Base-by-base conservation (phyloP, 2,329 filamentous ascomycete species). In the Stemphylium lycopersici region DNA sequence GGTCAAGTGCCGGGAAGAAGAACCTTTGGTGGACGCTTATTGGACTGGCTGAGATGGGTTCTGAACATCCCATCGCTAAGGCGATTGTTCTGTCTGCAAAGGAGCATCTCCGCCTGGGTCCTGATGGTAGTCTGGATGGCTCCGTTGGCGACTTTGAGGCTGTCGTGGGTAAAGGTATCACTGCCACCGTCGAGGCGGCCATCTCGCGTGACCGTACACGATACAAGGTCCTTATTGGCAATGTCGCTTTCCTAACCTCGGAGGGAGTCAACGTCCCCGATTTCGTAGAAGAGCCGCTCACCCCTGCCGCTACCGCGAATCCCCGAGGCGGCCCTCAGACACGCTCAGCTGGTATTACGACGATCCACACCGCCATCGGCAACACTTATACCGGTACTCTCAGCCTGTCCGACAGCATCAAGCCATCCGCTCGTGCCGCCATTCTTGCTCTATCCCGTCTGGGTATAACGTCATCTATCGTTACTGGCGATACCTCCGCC, bases 11-110 rank as follows among this genome's bases (percentile, higher is more conserved):
- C 29, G 85, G 84, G 81, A 85, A 86, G 52, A 86, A 84, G 55
- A 86, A 86, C 31, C 81, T 96, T 3, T 99, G 93, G 93, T 99
- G 95, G 95, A 87, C 90, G n/a, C 83, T 97, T 56, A 87, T 99
- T 52, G 95, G 93, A 39, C 87, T 98, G n/a, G 89, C 93, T 0
- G 95, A 99, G 78, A 92, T 92, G 84, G 90, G 91, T 61, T 96
- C 91, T 69, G 95, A 99, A 76, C 95, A 99, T 71, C 95, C 95
- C 0, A 90, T 98, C 52, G 95, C 93, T n/a, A 91, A 87, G 67
- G 93, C 95, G 12, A 90, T 98, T 46, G 80, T 96, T 5, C 77
- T 78, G 1, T 87, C 87, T 24, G 92, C 93, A 3, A 93, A 90
- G 65, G 80, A 84, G 2, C 86, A 93, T 71, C 85, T 97, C 7